Evolutionary conservation across 225 moss, liverwort and hornwort genomes (phyloP).

Genomic region (Physcomitrellopsis africana): DNA sequence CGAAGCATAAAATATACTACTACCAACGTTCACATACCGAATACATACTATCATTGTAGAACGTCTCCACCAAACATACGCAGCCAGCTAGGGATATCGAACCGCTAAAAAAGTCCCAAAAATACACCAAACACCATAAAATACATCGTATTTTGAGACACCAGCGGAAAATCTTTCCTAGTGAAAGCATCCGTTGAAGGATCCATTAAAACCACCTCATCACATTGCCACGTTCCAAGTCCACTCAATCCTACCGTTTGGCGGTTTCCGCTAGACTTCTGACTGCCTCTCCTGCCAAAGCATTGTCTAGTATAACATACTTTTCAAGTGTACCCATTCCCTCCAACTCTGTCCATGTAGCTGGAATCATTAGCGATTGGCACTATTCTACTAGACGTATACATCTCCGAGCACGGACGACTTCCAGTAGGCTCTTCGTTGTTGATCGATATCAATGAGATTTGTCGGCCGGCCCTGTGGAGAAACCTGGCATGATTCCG

Average conservation of each 20-base stretch:
- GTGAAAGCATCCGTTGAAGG: neutral
- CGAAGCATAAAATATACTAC: neutral
- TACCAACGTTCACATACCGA: constrained; percentile 43
- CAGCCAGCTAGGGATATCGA: neutral
- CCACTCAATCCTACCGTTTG: too few species aligned
- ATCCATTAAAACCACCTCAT: neutral
- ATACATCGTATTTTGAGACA: constrained; percentile 30
- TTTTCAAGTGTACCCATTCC: neutral
- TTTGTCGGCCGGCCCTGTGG: too few species aligned
- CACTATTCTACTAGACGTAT: too few species aligned
- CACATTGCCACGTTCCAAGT: neutral
- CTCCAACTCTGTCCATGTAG: neutral
- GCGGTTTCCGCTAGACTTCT: too few species aligned
- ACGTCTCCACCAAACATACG: neutral
- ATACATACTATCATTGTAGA: neutral
- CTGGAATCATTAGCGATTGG: neutral
- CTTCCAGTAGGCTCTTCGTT: too few species aligned
- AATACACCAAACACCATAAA: neutral
- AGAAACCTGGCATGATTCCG: too few species aligned
- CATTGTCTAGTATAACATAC: too few species aligned
- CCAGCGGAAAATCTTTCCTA: constrained; percentile 1
- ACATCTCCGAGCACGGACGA: too few species aligned
- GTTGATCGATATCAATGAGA: too few species aligned
- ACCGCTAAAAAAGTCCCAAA: neutral
- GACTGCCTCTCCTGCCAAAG: too few species aligned